phyloP scores from a whole-genome alignment of 73 alveolate species.

The Paramecium sonneborni region DNA sequence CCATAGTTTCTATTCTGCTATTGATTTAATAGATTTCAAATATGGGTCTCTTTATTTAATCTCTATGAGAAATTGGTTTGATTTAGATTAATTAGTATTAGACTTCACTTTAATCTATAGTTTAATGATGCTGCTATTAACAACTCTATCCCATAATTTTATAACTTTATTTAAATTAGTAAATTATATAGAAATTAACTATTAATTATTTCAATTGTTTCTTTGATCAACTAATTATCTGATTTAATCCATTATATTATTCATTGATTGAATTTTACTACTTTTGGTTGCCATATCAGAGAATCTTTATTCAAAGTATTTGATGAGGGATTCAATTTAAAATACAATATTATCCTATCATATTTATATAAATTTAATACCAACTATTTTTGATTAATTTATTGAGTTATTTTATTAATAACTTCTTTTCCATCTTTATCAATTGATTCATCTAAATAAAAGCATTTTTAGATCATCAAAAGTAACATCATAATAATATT shows the following conservation, averaged over 20 bases:
- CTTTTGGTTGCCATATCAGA: background rate
- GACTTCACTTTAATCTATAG: background rate
- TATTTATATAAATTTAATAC: background rate
- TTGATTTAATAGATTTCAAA: background rate
- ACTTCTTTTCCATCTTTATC: constrained; percentile 11
- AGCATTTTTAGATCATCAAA: constrained; percentile 13
- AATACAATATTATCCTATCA: constrained; percentile 21
- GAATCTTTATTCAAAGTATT: constrained; percentile 12
- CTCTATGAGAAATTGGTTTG: background rate
- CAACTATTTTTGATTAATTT: background rate
- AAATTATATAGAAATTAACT: background rate
- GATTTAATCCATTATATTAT: background rate
- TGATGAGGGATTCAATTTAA: background rate
- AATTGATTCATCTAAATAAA: constrained; percentile 31
- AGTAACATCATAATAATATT: background rate
- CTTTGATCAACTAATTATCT: background rate
- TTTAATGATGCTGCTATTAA: background rate
- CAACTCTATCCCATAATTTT: background rate
- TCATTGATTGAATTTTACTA: background rate
- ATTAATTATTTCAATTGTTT: background rate
- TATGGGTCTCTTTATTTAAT: background rate
- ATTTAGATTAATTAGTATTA: background rate
- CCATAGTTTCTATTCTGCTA: constrained; percentile 6
- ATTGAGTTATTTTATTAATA: background rate
- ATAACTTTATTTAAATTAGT: background rate